Conservation (phyloP, 352 stramenopile genomes). For the Aphanomyces astaci region DNA sequence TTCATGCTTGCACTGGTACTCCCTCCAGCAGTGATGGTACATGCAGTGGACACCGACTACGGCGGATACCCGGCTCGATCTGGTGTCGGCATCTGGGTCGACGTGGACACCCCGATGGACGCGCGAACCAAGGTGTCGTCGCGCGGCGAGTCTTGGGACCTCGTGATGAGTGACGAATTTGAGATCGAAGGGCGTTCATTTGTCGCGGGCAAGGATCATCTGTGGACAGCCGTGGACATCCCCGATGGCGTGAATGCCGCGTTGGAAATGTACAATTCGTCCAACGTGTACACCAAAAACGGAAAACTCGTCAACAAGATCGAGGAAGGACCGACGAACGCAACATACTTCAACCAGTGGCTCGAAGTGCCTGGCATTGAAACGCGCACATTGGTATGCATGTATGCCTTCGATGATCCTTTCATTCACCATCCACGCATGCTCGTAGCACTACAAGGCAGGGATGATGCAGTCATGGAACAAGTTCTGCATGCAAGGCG, state of each 20-base stretch:
- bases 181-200: constrained; percentile 84
- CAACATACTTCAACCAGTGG: constrained; percentile 21
- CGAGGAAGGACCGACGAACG: constrained; percentile 14
- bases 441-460: constrained; percentile 33
- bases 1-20: not conserved
- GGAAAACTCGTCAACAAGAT: constrained; percentile 17
- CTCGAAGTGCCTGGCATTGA: constrained; percentile 8
- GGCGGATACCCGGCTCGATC: not conserved
- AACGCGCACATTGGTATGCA: constrained; percentile 11
- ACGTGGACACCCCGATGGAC: constrained; percentile 45
- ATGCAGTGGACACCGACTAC: not conserved
- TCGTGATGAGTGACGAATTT: constrained; percentile 94
- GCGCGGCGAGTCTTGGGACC: constrained; percentile 41
- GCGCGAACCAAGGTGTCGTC: constrained; percentile 36
- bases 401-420: not conserved
- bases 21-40: not conserved
- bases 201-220: constrained; percentile 83
- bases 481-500: constrained; percentile 90
- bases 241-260: constrained; percentile 88
- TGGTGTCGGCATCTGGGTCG: constrained; percentile 35
- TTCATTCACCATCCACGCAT: no score
- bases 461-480: constrained; percentile 90
- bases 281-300: constrained; percentile 51
- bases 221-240: constrained; percentile 92
- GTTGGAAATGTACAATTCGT: constrained; percentile 87